phyloP scores from a whole-genome alignment of 345 rosid genomes.

The Pistacia integerrima region DNA sequence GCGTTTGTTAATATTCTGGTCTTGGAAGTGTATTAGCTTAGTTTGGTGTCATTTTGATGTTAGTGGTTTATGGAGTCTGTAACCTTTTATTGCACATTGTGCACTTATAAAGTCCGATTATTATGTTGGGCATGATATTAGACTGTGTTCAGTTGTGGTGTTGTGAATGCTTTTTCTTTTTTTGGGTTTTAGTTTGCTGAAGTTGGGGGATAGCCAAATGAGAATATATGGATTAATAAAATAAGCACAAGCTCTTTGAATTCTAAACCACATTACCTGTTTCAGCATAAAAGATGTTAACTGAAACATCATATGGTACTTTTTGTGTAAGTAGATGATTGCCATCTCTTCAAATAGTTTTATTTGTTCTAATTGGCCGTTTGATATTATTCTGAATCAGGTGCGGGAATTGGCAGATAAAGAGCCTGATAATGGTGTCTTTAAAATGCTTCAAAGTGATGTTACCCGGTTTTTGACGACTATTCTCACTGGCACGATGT shows the following conservation, averaged over 20 bases:
- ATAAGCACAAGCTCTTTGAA: neutral
- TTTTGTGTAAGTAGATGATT: neutral
- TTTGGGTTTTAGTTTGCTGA: neutral
- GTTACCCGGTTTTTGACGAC: slow-evolving; percentile 98
- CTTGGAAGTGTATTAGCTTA: too few relatives aligned
- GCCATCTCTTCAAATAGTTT: neutral
- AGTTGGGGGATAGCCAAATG: neutral
- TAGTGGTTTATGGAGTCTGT: too few relatives aligned
- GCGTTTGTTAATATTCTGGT: too few relatives aligned
- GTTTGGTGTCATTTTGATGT: neutral
- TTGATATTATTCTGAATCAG: slow-evolving; percentile 45
- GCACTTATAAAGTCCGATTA: neutral
- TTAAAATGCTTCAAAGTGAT: slow-evolving; percentile 94
- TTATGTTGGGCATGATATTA: neutral
- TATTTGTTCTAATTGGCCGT: slow-evolving; percentile 24
- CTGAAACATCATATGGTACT: neutral
- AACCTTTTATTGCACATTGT: neutral
- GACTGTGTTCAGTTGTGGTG: neutral
- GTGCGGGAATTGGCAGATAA: slow-evolving; percentile 96
- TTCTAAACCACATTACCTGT: too few relatives aligned
- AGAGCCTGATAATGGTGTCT: slow-evolving; percentile 88
- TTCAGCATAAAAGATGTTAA: too few relatives aligned
- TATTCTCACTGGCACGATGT: slow-evolving; percentile 99
- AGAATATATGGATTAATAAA: neutral
- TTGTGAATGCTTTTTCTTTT: neutral